Conservation (phyloP, 768 basidiomycete species). For the Lactarius quietus region DNA sequence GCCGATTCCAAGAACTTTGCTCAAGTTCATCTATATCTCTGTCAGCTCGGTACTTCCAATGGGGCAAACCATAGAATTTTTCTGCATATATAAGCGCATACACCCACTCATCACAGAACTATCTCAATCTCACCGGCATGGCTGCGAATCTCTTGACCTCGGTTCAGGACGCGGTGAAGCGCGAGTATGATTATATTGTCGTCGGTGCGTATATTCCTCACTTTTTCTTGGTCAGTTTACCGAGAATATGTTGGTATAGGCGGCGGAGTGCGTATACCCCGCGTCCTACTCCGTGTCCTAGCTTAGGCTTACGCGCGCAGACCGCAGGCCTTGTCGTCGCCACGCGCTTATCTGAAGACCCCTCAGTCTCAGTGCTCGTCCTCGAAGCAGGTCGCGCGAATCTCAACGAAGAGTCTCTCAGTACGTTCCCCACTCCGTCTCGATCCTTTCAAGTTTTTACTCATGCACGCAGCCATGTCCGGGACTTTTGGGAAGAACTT, state of each 20-base stretch:
- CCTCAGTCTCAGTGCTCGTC: constrained; percentile 27
- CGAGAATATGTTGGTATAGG: neutral
- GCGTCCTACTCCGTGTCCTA: neutral
- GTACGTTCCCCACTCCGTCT: neutral
- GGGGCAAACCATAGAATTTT: neutral
- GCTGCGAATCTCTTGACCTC: constrained; percentile 8
- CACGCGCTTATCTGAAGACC: constrained; percentile 29
- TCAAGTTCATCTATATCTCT: neutral
- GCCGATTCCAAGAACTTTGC: neutral
- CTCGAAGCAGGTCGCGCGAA: constrained; percentile 30
- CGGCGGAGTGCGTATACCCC: constrained; percentile 6
- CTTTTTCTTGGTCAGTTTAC: neutral
- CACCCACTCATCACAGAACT: neutral
- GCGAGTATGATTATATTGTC: constrained; percentile 18
- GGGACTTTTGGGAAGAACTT: constrained; percentile 23
- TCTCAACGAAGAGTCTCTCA: constrained; percentile 22
- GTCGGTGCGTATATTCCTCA: constrained; percentile 2
- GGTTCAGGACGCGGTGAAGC: neutral
- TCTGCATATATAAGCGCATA: neutral
- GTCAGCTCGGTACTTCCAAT: too few species aligned
- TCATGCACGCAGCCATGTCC: constrained; percentile 2
- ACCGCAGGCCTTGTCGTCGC: constrained; percentile 29
- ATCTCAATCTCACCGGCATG: neutral
- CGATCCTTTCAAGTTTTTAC: neutral
- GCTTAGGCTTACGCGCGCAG: neutral